Evolutionary conservation across 257 asterid species (phyloP), one percentile per base, ranked within the genome.

Genomic region (Gentiana straminea): DNA sequence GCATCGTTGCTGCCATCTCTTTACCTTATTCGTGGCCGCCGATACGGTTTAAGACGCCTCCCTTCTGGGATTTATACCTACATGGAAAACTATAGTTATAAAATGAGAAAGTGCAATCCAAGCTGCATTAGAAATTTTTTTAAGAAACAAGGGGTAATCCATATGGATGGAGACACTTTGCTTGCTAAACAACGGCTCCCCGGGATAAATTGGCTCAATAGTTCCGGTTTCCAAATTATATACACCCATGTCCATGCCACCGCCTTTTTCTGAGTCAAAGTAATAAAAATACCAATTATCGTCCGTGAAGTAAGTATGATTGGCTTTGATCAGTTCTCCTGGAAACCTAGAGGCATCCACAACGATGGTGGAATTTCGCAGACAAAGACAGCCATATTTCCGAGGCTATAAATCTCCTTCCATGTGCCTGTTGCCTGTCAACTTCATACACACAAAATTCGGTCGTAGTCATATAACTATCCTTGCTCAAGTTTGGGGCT

Each of bases 1-100:
- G 86, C 61, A 83, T 59, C 53, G 76, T 86, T 84, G 86, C 65
- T 84, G 90, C 65, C 71, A 66, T 66, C 9, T 24, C 24, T 24
- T 24, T 24, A 24, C 24, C 24, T 24, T 24, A 24, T 1, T 24
- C 24, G 24, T 0, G 24, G 1, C 24, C 24, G 24, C 24, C 24
- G 24, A 24, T 24, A 24, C 24, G 24, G 24, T 24, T 24, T 24
- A 24, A 24, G 24, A 24, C 24, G 0, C 24, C 24, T 24, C 24
- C 24, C 0, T 24, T 24, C 24, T 24, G 24, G 24, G 0, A 24
- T 24, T 24, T 24, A 24, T 24, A 24, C 24, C 24, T 24, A 24
- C 24, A 24, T 24, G 24, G 24, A 24, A 24, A 24, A 24, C 24
- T 24, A 24, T 24, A 24, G 0, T 24, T 24, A 1, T 24, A 24